These are phyloP conservation scores for Aspergillus awamori DNA, from an alignment of 2,329 filamentous ascomycete genomes.

Conservation along the genomic window DNA sequence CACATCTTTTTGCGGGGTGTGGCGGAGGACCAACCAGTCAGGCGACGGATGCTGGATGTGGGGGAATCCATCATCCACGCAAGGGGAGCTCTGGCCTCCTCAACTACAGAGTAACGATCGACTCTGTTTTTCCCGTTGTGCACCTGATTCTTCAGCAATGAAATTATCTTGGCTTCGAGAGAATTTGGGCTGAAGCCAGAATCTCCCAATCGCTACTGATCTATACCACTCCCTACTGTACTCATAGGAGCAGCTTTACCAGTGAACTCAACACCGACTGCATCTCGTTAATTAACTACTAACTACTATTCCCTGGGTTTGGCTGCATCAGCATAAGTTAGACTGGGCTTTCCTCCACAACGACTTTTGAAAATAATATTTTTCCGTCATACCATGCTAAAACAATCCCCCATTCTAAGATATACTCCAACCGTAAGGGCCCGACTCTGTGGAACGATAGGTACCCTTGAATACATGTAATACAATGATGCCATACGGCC, in stretches of 20 bases:
- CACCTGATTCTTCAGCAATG: neutral
- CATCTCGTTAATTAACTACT: too few species aligned
- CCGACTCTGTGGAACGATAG: neutral
- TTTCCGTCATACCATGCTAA: neutral
- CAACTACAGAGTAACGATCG: neutral
- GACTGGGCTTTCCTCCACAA: neutral
- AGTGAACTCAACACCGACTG: too few species aligned
- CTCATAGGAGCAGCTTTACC: too few species aligned
- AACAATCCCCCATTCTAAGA: neutral
- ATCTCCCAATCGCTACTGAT: too few species aligned
- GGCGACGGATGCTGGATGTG: neutral
- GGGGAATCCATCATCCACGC: neutral
- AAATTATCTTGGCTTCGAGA: neutral
- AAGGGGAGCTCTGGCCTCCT: neutral
- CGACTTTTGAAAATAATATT: neutral
- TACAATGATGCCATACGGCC: conserved; percentile 1
- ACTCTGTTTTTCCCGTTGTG: neutral
- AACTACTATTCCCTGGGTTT: neutral
- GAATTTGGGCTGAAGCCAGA: neutral
- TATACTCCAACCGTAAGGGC: neutral
- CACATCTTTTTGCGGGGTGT: neutral
- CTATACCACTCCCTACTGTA: too few species aligned
- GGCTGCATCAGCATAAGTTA: neutral
- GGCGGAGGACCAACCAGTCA: neutral
- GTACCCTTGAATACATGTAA: conserved; percentile 1